phyloP scores from a whole-genome alignment of 331 rosid genomes.

The Malus hybrid region DNA sequence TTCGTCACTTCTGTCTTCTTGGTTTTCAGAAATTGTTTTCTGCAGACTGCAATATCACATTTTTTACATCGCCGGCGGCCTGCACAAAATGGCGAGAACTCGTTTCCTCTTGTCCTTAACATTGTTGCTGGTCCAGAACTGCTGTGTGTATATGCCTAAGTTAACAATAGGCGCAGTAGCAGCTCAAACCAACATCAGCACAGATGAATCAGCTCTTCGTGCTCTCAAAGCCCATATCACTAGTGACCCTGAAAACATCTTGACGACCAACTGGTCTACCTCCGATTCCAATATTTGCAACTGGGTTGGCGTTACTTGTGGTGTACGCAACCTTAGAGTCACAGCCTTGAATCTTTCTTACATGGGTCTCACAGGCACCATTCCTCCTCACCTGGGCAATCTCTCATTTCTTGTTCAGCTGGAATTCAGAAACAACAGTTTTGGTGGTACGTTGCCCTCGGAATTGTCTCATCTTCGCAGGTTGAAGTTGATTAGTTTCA shows the following conservation, averaged over 20 bases:
- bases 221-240: background rate
- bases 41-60: too few species aligned
- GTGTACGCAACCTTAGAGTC: too few species aligned
- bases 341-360: too few species aligned
- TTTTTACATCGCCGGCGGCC: too few species aligned
- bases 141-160: background rate
- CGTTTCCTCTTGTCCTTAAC: background rate
- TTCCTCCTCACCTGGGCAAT: too few species aligned
- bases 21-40: too few species aligned
- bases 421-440: background rate
- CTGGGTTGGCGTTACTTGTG: too few species aligned
- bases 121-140: background rate
- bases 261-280: too few species aligned
- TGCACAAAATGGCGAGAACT: background rate
- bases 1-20: too few species aligned
- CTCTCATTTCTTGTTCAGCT: background rate
- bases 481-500: background rate
- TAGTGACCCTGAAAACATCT: too few species aligned
- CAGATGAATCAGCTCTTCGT: slow-evolving; percentile 5
- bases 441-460: background rate
- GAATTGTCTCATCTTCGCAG: slow-evolving; percentile 7
- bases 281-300: too few species aligned
- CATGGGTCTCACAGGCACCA: too few species aligned
- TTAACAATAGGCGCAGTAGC: background rate
- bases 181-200: background rate